Evolutionary conservation across 108 stramenopile species (phyloP).

Genomic region (Mediolabrus comicus): DNA sequence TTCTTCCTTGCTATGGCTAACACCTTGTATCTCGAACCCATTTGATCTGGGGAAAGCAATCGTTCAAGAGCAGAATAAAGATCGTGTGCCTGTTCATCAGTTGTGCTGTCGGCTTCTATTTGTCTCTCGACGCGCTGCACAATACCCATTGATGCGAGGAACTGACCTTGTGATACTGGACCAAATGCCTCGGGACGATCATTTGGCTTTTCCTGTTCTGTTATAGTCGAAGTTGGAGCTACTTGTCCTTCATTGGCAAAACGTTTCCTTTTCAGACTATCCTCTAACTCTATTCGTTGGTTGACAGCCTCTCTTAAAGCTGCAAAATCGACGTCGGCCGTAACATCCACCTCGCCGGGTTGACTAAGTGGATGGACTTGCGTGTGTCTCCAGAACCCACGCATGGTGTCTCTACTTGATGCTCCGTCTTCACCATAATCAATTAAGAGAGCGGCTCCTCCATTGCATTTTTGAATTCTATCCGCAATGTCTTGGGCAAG

Average conservation of each 20-base stretch:
- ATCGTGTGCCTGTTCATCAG: constrained; percentile 83
- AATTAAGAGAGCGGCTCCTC: constrained; percentile 92
- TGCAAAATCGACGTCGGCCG: constrained; percentile 98
- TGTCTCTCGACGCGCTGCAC: constrained; percentile 72
- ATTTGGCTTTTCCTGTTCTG: not conserved
- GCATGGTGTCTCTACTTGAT: constrained; percentile 72
- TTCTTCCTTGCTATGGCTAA: constrained; percentile 72
- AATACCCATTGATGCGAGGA: constrained; percentile 91
- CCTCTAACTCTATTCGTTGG: constrained; percentile 23
- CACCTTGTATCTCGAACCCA: constrained; percentile 89
- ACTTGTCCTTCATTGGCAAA: not conserved
- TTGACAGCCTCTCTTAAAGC: constrained; percentile 75
- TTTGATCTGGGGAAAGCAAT: constrained; percentile 86
- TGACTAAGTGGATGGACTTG: constrained; percentile 81
- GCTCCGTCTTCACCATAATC: constrained; percentile 95
- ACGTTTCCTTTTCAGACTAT: constrained; percentile 34
- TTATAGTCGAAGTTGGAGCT: not conserved
- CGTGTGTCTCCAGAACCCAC: constrained; percentile 87
- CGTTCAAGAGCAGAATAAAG: constrained; percentile 80
- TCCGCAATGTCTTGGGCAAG: constrained; percentile 87
- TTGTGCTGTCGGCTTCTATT: constrained; percentile 78
- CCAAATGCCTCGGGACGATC: constrained; percentile 67
- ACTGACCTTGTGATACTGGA: constrained; percentile 88
- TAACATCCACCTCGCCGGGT: constrained; percentile 94
- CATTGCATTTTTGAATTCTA: constrained; percentile 55